A percentile compares a stretch with the other conserved stretches of the same genome.
Evolutionary conservation across 2,329 filamentous ascomycete genomes (phyloP).

Genomic region (Penicillium corylophilum): DNA sequence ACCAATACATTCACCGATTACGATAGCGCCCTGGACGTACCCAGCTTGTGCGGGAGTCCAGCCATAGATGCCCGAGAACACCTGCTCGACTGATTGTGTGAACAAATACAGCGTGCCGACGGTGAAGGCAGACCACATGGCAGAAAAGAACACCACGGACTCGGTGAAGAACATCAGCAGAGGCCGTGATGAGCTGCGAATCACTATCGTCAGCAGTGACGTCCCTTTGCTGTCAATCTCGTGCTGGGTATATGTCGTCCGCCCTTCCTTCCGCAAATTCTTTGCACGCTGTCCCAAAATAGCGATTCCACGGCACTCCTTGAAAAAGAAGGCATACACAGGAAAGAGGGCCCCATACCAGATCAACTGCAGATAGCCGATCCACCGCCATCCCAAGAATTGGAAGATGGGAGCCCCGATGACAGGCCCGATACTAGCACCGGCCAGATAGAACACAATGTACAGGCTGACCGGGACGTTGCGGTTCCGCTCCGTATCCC

Average conservation of each 20-base stretch:
- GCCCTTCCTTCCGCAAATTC: slow-evolving; percentile 32
- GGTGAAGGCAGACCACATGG: slow-evolving; percentile 46
- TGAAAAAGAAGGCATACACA: slow-evolving; percentile 40
- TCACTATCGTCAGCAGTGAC: slow-evolving; percentile 27
- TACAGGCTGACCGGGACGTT: slow-evolving; percentile 45
- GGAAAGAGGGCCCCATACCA: slow-evolving; percentile 39
- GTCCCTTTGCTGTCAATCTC: slow-evolving; percentile 37
- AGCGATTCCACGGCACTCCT: slow-evolving; percentile 43
- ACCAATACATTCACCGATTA: slow-evolving; percentile 43
- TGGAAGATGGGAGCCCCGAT: slow-evolving; percentile 40
- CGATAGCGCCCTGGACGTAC: slow-evolving; percentile 43
- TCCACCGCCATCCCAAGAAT: slow-evolving; percentile 35
- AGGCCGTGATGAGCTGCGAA: slow-evolving; percentile 38
- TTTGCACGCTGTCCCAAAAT: slow-evolving; percentile 39
- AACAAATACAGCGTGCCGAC: slow-evolving; percentile 47
- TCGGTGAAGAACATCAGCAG: slow-evolving; percentile 42
- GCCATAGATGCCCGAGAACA: slow-evolving; percentile 36
- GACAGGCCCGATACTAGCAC: slow-evolving; percentile 47
- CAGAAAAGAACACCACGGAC: slow-evolving; percentile 44
- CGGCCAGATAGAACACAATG: slow-evolving; percentile 42
- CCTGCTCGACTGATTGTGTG: slow-evolving; percentile 44
- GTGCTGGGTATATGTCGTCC: slow-evolving; percentile 27
- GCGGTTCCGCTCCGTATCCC: slow-evolving; percentile 35
- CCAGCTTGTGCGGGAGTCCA: slow-evolving; percentile 35
- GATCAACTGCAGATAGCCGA: slow-evolving; percentile 46